A percentile compares a stretch with the other conserved stretches of the same genome.
phyloP scores from a whole-genome alignment of 2,329 filamentous ascomycete genomes.

The Colletotrichum tamarilloi region DNA sequence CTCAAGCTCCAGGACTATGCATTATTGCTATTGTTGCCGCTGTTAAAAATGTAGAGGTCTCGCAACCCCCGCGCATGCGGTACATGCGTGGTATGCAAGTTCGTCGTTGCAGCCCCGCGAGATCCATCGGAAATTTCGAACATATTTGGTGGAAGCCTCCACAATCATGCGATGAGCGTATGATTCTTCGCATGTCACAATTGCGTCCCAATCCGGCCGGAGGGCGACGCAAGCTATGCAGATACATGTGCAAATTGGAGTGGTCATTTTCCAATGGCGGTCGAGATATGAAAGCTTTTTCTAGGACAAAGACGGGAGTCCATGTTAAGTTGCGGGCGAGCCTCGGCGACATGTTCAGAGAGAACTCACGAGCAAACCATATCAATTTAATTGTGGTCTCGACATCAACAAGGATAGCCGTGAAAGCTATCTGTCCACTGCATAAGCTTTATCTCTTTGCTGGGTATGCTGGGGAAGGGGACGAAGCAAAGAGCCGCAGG shows the following conservation, averaged over 20 bases:
- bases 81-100: constrained; percentile 26
- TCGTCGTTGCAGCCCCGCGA: constrained; percentile 33
- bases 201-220: not conserved
- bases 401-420: not conserved
- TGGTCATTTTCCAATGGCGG: not conserved
- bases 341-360: constrained; percentile 1
- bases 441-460: not conserved
- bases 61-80: not conserved
- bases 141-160: constrained; percentile 5
- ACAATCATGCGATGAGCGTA: constrained; percentile 26
- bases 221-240: not conserved
- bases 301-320: not conserved
- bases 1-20: constrained; percentile 3
- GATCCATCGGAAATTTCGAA: constrained; percentile 25
- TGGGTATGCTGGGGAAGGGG: not conserved
- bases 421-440: not conserved
- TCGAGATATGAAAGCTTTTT: not conserved
- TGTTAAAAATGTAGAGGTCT: not conserved
- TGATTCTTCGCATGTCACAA: constrained; percentile 21
- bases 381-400: not conserved
- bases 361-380: not conserved
- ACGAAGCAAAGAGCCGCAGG: not conserved
- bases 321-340: not conserved
- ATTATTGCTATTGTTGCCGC: constrained; percentile 14
- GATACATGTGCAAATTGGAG: not conserved